phyloP scores from a whole-genome alignment of 2,329 filamentous ascomycete genomes.

The Xylaria sp. region DNA sequence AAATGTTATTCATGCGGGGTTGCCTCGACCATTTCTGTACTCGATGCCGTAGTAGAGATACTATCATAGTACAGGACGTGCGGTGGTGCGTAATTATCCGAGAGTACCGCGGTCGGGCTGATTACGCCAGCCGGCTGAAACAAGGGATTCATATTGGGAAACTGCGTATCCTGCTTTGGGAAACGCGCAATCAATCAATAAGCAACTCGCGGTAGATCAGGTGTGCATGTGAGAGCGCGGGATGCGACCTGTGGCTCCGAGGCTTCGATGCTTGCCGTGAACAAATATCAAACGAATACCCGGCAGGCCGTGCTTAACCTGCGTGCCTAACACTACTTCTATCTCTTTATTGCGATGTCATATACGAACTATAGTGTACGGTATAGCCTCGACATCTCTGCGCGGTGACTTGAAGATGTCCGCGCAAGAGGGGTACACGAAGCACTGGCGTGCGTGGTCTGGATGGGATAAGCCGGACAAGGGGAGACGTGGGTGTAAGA shows the following conservation, averaged over 20 bases:
- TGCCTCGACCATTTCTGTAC: not conserved
- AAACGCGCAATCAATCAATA: not conserved
- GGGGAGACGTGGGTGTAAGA: conserved; percentile 25
- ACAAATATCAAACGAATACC: too few relatives aligned
- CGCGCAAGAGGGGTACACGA: not conserved
- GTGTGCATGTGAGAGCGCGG: conserved; percentile 1
- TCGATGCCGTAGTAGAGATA: not conserved
- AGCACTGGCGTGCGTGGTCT: conserved; percentile 14
- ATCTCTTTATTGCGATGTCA: too few relatives aligned
- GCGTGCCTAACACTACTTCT: too few relatives aligned
- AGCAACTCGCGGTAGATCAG: not conserved
- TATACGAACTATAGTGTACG: not conserved
- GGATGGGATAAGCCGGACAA: conserved; percentile 25
- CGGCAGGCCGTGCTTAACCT: too few relatives aligned
- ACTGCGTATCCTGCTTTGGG: not conserved
- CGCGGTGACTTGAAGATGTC: conserved; percentile 9
- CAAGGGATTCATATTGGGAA: conserved; percentile 6
- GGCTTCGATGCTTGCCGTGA: too few relatives aligned
- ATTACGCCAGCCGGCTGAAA: conserved; percentile 20
- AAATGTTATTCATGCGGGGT: not conserved
- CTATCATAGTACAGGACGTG: not conserved
- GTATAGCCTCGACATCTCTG: conserved; percentile 4
- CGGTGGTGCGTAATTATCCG: not conserved
- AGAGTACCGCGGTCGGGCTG: conserved; percentile 26
- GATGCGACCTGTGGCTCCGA: not conserved